Evolutionary conservation across 768 basidiomycete genomes (phyloP).

Genomic region (Cubamyces sp.): DNA sequence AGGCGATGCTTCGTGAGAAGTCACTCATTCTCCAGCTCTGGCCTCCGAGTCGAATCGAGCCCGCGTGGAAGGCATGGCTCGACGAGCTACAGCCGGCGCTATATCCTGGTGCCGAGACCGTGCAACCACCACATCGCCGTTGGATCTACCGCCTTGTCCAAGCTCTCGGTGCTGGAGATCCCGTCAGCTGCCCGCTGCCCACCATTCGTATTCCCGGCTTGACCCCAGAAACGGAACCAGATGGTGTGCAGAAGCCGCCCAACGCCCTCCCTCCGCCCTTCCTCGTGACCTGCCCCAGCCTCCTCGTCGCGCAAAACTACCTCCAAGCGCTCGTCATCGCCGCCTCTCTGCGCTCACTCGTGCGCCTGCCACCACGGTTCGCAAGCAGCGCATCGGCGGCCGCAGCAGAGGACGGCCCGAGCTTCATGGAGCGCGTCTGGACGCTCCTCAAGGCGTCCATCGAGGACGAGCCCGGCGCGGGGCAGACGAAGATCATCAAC

Average conservation of each 20-base stretch:
- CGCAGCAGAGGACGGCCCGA: constrained; percentile 20
- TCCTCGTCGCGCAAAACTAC: constrained; percentile 67
- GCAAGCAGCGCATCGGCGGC: not conserved
- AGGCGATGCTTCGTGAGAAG: constrained; percentile 60
- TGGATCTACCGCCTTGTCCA: constrained; percentile 33
- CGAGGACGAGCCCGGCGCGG: constrained; percentile 39
- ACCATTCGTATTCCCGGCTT: constrained; percentile 17
- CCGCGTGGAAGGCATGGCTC: constrained; percentile 32
- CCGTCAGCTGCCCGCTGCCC: constrained; percentile 32
- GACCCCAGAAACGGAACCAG: not conserved
- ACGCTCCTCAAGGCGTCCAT: constrained; percentile 63
- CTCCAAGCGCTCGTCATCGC: constrained; percentile 71
- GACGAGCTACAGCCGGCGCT: constrained; percentile 13
- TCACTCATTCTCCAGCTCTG: constrained; percentile 56
- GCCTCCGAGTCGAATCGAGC: constrained; percentile 41
- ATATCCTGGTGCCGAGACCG: constrained; percentile 8
- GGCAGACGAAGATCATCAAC: constrained; percentile 61
- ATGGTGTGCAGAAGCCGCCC: not conserved
- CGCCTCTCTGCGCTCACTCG: constrained; percentile 61
- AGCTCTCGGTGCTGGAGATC: constrained; percentile 29
- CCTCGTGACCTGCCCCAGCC: constrained; percentile 57
- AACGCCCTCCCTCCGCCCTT: constrained; percentile 69
- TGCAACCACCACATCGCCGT: constrained; percentile 15
- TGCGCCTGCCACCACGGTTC: constrained; percentile 42
- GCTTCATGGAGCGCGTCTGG: constrained; percentile 67